Percentiles rank a stretch among this genome's conserved stretches.
Conservation (phyloP, 257 asterid genomes). For the Echites panduratus region DNA sequence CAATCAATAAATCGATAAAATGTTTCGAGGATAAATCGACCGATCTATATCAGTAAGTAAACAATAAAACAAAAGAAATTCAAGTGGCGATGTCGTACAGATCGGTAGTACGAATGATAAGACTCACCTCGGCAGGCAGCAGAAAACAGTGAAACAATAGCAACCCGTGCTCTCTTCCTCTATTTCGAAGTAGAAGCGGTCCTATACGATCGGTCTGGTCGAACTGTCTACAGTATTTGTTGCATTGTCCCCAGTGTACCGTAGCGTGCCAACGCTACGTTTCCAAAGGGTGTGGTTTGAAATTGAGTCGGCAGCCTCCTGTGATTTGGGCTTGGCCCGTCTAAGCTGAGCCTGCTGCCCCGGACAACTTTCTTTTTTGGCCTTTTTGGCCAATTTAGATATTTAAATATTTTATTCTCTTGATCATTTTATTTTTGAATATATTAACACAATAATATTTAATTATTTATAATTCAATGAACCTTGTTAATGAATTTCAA, state of each 20-base stretch:
- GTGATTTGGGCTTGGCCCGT: neutral
- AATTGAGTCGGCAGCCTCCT: neutral
- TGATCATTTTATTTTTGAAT: too few species aligned
- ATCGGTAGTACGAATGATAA: neutral
- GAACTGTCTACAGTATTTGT: neutral
- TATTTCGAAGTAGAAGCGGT: neutral
- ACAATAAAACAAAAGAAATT: neutral
- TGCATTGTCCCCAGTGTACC: neutral
- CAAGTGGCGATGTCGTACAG: neutral
- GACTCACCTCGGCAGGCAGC: neutral
- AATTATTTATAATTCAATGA: too few species aligned
- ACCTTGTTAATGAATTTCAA: too few species aligned
- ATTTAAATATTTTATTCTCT: too few species aligned
- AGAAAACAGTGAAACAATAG: neutral
- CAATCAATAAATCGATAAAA: neutral
- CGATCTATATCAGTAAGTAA: neutral
- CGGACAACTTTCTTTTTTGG: neutral
- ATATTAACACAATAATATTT: too few species aligned
- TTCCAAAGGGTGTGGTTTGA: neutral
- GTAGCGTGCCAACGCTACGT: neutral
- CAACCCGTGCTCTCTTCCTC: neutral
- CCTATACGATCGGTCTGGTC: too few species aligned
- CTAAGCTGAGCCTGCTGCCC: neutral
- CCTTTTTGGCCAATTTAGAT: too few species aligned
- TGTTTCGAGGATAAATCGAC: neutral